phyloP scores from a whole-genome alignment of 306 rosid species.

The Glycyrrhiza uralensis region DNA sequence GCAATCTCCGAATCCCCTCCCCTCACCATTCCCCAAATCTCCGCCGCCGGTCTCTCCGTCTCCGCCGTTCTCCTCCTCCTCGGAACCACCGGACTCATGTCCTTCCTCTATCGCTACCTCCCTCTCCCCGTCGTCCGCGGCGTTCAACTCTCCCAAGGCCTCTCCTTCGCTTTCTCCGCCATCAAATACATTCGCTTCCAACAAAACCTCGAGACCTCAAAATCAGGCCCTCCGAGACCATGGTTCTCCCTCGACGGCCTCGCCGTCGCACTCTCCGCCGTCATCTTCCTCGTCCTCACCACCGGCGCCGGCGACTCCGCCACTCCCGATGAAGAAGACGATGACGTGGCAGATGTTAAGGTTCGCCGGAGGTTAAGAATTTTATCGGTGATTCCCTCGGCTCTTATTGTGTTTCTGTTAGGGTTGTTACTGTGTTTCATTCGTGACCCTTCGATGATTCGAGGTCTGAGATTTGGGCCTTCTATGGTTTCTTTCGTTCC shows the following conservation, averaged over 20 bases:
- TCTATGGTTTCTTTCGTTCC: slow-evolving; percentile 34
- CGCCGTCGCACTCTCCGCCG: slow-evolving; percentile 42
- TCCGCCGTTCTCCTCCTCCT: slow-evolving; percentile 65
- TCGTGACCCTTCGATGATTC: slow-evolving; percentile 53
- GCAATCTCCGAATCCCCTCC: slow-evolving; percentile 68
- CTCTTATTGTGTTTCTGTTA: slow-evolving; percentile 57
- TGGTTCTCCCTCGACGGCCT: slow-evolving; percentile 69
- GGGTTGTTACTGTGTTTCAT: slow-evolving; percentile 56
- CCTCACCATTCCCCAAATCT: slow-evolving; percentile 65
- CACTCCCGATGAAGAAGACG: background rate
- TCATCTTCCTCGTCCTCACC: slow-evolving; percentile 54
- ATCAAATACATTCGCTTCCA: slow-evolving; percentile 64
- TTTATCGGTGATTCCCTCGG: slow-evolving; percentile 52
- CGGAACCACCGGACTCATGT: slow-evolving; percentile 73
- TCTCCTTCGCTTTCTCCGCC: slow-evolving; percentile 71
- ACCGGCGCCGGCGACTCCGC: slow-evolving; percentile 79
- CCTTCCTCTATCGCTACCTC: slow-evolving; percentile 68
- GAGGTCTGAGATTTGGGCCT: slow-evolving; percentile 54
- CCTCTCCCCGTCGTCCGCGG: slow-evolving; percentile 91
- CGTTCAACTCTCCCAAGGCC: slow-evolving; percentile 85
- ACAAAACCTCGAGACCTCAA: slow-evolving; percentile 50
- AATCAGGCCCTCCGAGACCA: slow-evolving; percentile 48
- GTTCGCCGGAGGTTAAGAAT: slow-evolving; percentile 25
- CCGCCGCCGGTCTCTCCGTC: slow-evolving; percentile 79
- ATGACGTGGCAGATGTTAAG: background rate